A percentile compares a stretch with the other conserved stretches of the same genome.
Evolutionary conservation across 768 basidiomycete genomes (phyloP).

Genomic region (Filobasidium wieringae): DNA sequence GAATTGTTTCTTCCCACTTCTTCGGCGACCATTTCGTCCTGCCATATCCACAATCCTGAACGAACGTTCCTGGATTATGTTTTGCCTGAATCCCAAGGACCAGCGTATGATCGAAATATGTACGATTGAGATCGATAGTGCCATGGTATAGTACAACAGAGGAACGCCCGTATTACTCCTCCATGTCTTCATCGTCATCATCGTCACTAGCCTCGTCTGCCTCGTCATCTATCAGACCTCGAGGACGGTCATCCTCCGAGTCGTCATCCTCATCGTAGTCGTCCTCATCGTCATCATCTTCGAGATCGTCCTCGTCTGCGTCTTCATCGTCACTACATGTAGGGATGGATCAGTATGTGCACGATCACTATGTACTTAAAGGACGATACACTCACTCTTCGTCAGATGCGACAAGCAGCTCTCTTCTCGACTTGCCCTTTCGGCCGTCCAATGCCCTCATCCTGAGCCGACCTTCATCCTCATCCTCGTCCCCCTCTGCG

Average conservation of each 20-base stretch:
- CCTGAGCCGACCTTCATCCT: not conserved
- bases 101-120: too few species aligned
- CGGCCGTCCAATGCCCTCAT: not conserved
- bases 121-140: too few species aligned
- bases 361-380: not conserved
- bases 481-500: conserved; percentile 6
- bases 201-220: conserved; percentile 46
- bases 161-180: conserved; percentile 10
- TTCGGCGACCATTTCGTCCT: too few species aligned
- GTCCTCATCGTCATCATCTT: conserved; percentile 48
- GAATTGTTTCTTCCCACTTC: too few species aligned
- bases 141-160: too few species aligned
- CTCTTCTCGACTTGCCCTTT: conserved; percentile 11
- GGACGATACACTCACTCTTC: conserved; percentile 12
- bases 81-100: too few species aligned
- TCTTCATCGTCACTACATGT: conserved; percentile 48
- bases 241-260: conserved; percentile 54
- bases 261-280: conserved; percentile 23
- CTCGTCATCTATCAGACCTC: conserved; percentile 46
- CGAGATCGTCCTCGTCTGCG: conserved; percentile 58
- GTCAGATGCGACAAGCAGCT: conserved; percentile 19
- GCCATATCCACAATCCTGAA: too few species aligned
- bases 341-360: not conserved
- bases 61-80: too few species aligned
- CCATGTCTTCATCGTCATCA: conserved; percentile 40